Conservation (phyloP, 2,329 filamentous ascomycete species). For the Colletotrichum sublineola region DNA sequence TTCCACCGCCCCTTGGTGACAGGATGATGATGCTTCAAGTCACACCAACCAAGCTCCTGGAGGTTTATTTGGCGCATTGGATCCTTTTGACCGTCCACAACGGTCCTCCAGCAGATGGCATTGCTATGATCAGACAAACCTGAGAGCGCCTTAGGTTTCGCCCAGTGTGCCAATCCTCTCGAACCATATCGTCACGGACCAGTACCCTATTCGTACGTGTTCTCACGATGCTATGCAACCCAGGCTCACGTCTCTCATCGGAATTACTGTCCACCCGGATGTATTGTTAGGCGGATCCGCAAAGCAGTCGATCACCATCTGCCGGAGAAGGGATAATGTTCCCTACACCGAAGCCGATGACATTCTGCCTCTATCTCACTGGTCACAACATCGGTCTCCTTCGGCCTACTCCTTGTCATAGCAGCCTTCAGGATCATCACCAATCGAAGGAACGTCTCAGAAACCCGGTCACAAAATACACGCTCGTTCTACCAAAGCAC, state of each 20-base stretch:
- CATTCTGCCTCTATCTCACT: not conserved
- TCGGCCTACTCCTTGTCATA: not conserved
- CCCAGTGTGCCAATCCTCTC: not conserved
- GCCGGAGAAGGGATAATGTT: not conserved
- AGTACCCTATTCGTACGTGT: conserved; percentile 25
- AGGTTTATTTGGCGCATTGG: not conserved
- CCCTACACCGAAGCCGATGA: not conserved
- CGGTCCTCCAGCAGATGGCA: not conserved
- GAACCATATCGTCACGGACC: conserved; percentile 17
- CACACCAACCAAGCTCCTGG: not conserved
- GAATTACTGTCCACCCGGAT: not conserved
- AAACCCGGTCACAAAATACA: not conserved
- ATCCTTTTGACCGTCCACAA: not conserved
- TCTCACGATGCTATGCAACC: not conserved
- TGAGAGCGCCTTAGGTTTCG: conserved; percentile 20
- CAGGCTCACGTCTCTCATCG: not conserved
- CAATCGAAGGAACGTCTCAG: not conserved
- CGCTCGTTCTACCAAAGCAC: not conserved
- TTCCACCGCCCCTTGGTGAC: not conserved
- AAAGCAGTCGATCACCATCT: too few species aligned
- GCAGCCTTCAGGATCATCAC: not conserved
- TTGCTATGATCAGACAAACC: conserved; percentile 16
- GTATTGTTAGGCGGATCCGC: not conserved
- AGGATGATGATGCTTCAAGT: not conserved
- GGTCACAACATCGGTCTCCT: not conserved